Base-by-base conservation (phyloP, 306 rosid species). In the Sindora glabra region DNA sequence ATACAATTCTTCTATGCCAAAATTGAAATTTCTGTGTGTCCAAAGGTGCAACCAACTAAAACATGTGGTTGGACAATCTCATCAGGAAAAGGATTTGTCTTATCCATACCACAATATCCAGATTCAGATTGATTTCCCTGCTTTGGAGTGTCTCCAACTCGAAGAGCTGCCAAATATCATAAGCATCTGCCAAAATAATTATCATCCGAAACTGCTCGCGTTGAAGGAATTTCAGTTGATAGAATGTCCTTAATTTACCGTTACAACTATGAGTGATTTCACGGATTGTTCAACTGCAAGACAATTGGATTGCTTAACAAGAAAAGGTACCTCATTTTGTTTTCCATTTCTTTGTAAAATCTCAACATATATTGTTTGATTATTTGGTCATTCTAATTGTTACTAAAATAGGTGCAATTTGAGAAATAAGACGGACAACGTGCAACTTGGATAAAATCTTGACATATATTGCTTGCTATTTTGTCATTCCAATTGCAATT, bases 161-260 rank as follows among this genome's bases (percentile, higher is more conserved):
- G 0, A 0, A 3, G 12, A 26, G 1, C 60, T 64, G 3, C 26
- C 14, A 17, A 25, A 14, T 51, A 8, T 50, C 2, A 4, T 11
- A 0, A 38, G 23, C 42, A 18, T 51, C 25, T 50, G 12, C 33
- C 1, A 40, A 0, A 11, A 24, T 17, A 21, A 13, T 1, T 26
- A 25, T 18, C 8, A 8, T 1, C 21, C 8, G 12, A 17, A 6
- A 0, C 39, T 4, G 21, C 58, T 37, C 5, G 0, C 3, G 5
- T 15, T 48, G 37, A 24, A 1, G 7, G 0, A 5, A 2, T 2
- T 62, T 48, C 0, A 2, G 2, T 10, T 14, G 2, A 0, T 0
- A 0, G 1, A 3, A 0, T 48, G 57, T 5, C 2, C 16, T 0
- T 8, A 47, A 2, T 8, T 0, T 5, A 4, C 8, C 11, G 0